phyloP scores from a whole-genome alignment of 106 monocot species.

The Phalaenopsis equestris region DNA sequence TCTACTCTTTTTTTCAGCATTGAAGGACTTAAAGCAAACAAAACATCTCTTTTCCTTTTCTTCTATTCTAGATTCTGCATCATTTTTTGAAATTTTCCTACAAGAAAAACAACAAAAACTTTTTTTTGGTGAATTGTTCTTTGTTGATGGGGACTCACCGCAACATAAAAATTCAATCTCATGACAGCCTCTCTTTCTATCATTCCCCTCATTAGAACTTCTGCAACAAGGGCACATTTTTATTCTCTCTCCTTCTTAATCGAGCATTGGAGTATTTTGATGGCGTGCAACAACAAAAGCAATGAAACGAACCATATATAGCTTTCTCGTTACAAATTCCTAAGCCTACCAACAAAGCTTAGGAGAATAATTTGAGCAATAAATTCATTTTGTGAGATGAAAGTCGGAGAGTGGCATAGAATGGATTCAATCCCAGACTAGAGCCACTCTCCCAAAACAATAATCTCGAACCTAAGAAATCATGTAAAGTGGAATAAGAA shows the following conservation, averaged over 20 bases:
- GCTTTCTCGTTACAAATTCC: not conserved
- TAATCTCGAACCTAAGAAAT: not conserved
- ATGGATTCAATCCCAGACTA: not conserved
- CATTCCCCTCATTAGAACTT: not conserved
- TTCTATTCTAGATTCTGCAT: not conserved
- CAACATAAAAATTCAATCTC: not conserved
- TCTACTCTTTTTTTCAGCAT: not conserved
- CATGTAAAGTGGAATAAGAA: not conserved
- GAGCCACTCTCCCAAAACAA: not conserved
- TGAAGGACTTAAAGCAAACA: not conserved
- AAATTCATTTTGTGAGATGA: not conserved
- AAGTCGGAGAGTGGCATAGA: not conserved
- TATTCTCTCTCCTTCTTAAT: not conserved
- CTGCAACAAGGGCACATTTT: not conserved
- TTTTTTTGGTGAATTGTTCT: not conserved
- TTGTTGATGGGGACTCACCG: not conserved
- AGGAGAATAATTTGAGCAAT: not conserved
- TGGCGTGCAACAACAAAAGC: not conserved
- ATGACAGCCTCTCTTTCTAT: not conserved
- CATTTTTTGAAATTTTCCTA: not conserved
- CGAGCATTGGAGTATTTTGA: not conserved
- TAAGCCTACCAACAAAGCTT: not conserved
- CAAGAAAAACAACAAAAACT: not conserved
- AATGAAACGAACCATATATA: not conserved
- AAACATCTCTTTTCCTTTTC: not conserved